Base-by-base conservation (phyloP, 108 stramenopile genomes). In the Skeletonema potamos region DNA sequence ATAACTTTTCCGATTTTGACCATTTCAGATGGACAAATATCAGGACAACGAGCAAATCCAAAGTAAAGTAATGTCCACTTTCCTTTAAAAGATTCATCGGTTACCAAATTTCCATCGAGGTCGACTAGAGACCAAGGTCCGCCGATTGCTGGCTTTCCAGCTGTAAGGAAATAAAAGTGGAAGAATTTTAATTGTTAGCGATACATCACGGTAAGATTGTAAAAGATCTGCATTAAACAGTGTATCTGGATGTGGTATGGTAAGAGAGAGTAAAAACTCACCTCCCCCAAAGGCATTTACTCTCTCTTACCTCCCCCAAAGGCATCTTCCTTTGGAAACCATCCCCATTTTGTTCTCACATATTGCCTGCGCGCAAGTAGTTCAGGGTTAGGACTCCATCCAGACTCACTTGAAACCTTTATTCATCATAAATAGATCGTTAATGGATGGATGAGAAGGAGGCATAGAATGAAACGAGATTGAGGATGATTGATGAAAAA, bases 21-120 rank as follows among this genome's bases (percentile, higher is more conserved):
- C 86, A 99, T 96, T 88, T 99, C 99, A 1, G 97, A 93, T 7
- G 99, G 99, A 61, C 99, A 99, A 78, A 99, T 99, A 73, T 99
- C 99, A 28, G 99, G 99, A 81, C 99, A 99, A 33, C 96, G 94
- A 24, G 97, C 97, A 83, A 99, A 99, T 54, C 99, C 99, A 81
- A 99, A 99, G 85, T 99, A 99, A 6, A 99, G 80, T 9, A 99
- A 79, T 26, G 93, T 82, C 92, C 92, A 96, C 58, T 92, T 91
- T 46, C 95, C 95, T 66, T 90, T 83, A 79, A 92, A 95, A 13
- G 82, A 83, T 44, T 86, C 79, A 62, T 92, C 84, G 20, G 93
- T 92, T 0, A 95, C 93, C 13, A 95, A 64, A 36, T 92, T 91
- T 48, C 93, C 93, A 54, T 95, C 88, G 66, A 95, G 66, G 77